phyloP scores from a whole-genome alignment of 495 filamentous ascomycete genomes.

The Stereocaulon alpinum region DNA sequence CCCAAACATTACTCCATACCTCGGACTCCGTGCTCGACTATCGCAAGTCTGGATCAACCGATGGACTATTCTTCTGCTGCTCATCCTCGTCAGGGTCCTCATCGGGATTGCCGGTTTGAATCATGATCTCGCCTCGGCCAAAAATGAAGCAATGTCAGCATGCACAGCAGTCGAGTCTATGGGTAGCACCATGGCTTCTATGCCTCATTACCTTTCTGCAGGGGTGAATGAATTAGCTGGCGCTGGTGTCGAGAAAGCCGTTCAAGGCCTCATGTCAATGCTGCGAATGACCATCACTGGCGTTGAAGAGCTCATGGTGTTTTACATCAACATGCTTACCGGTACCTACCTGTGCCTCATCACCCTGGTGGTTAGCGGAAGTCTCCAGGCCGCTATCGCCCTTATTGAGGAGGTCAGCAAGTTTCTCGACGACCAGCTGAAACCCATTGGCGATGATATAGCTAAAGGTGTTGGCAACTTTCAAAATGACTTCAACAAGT shows the following conservation, averaged over 20 bases:
- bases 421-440: constrained; percentile 63
- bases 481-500: constrained; percentile 49
- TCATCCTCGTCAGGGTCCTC: constrained; percentile 72
- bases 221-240: constrained; percentile 84
- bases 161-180: constrained; percentile 89
- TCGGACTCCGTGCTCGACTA: constrained; percentile 76
- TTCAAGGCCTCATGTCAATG: constrained; percentile 65
- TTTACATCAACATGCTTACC: constrained; percentile 80
- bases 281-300: constrained; percentile 67
- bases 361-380: constrained; percentile 66
- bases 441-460: constrained; percentile 53
- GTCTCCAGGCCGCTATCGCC: constrained; percentile 55
- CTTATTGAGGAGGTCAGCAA: constrained; percentile 61
- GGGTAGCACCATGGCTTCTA: constrained; percentile 92
- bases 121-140: constrained; percentile 61
- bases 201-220: constrained; percentile 83
- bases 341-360: constrained; percentile 82
- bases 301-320: constrained; percentile 79
- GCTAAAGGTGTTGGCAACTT: constrained; percentile 44
- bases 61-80: constrained; percentile 84
- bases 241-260: constrained; percentile 61
- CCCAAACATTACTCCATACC: constrained; percentile 73
- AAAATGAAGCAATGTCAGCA: constrained; percentile 70
- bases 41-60: constrained; percentile 96
- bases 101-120: constrained; percentile 62